Percentiles rank a stretch among this genome's conserved stretches.
Evolutionary conservation across 1,284 basidiomycete species (phyloP).

Genomic region (Moesziomyces parantarcticus): DNA sequence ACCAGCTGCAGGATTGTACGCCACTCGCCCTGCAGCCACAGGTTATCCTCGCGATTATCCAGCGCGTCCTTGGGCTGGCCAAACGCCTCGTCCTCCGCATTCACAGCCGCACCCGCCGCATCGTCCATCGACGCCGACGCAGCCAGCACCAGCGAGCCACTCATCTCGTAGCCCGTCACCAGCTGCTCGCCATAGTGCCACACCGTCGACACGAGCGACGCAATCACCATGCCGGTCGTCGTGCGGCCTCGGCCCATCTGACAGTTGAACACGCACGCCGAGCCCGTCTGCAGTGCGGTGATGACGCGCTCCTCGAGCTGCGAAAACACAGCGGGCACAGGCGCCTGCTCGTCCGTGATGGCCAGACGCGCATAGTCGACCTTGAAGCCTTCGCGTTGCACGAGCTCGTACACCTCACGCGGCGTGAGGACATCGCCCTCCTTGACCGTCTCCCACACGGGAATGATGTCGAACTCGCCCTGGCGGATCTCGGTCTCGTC

Average conservation of each 20-base stretch:
- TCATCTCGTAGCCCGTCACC: constrained; percentile 36
- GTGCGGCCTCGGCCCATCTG: constrained; percentile 67
- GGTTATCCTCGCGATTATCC: constrained; percentile 67
- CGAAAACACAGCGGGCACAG: constrained; percentile 64
- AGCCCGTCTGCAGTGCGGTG: constrained; percentile 54
- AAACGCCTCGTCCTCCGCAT: constrained; percentile 32
- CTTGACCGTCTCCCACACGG: constrained; percentile 82
- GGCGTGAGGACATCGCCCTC: constrained; percentile 94
- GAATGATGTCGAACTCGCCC: constrained; percentile 78
- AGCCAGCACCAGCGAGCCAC: constrained; percentile 25
- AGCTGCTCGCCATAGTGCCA: constrained; percentile 56
- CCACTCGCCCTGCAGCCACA: constrained; percentile 81
- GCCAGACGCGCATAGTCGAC: constrained; percentile 66
- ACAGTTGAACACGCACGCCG: constrained; percentile 64
- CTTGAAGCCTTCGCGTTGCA: constrained; percentile 62
- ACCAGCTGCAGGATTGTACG: constrained; percentile 95
- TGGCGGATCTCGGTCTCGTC: constrained; percentile 95
- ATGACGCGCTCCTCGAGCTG: constrained; percentile 64
- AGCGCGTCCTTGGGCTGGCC: constrained; percentile 44
- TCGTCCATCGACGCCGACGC: constrained; percentile 2
- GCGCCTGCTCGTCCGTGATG: constrained; percentile 68
- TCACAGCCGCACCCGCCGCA: not conserved
- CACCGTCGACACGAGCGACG: constrained; percentile 62
- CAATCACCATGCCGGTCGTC: constrained; percentile 67
- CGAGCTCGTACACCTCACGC: constrained; percentile 72